Conservation (phyloP, 2,329 filamentous ascomycete species). For the Fusarium acutatum region DNA sequence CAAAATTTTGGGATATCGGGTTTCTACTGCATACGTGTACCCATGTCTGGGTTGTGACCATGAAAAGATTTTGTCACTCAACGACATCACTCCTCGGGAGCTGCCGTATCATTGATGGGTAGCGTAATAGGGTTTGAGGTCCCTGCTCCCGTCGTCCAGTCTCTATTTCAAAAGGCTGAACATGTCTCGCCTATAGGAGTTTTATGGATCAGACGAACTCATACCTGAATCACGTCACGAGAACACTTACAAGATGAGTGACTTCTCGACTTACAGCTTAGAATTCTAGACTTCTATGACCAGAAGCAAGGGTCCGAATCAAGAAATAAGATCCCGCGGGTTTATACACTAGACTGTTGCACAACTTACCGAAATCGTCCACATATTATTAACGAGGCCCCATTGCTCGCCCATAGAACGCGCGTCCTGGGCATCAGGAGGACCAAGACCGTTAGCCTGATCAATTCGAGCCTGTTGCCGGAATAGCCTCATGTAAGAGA, state of each 20-base stretch:
- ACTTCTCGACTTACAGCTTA: background rate
- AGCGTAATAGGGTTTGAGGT: background rate
- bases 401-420: conserved; percentile 27
- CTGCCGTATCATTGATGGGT: background rate
- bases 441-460: background rate
- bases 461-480: background rate
- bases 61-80: background rate
- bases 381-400: conserved; percentile 10
- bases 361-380: conserved; percentile 20
- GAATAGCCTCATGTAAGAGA: conserved; percentile 7
- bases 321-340: background rate
- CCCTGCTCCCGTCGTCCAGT: background rate
- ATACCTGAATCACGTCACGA: background rate
- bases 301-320: background rate
- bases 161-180: conserved; percentile 9
- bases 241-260: background rate
- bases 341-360: conserved; percentile 12
- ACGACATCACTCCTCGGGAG: background rate
- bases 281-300: background rate
- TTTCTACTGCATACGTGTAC: conserved; percentile 23
- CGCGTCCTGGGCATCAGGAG: conserved; percentile 28
- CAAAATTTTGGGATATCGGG: conserved; percentile 3
- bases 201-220: conserved; percentile 8
- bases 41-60: conserved; percentile 10
- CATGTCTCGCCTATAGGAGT: conserved; percentile 14